Percentiles rank a stretch among this genome's conserved stretches.
These are phyloP conservation scores for Euphorbia lathyris DNA, from an alignment of 345 rosid genomes.

Conservation along the genomic window DNA sequence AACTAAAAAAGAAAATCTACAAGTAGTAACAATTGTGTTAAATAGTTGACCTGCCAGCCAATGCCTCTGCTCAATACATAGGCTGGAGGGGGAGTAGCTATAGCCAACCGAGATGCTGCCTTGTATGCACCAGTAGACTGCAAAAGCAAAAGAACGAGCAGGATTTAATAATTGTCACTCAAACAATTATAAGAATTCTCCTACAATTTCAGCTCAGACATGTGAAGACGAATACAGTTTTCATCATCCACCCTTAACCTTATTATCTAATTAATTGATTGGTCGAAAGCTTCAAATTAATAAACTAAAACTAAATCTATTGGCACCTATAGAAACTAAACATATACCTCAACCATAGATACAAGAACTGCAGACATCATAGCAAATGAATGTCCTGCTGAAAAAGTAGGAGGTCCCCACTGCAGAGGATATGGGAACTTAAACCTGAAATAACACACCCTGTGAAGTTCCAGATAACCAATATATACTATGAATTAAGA, in stretches of 20 bases:
- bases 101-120: conserved; percentile 36
- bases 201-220: neutral
- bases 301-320: neutral
- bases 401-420: conserved; percentile 38
- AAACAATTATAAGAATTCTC: neutral
- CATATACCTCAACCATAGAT: conserved; percentile 34
- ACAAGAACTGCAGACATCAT: conserved; percentile 40
- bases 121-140: conserved; percentile 33
- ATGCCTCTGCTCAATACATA: conserved; percentile 37
- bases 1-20: neutral
- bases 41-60: conserved; percentile 52
- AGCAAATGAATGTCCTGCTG: conserved; percentile 34
- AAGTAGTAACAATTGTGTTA: neutral
- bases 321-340: neutral
- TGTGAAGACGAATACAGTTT: neutral
- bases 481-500: neutral
- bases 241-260: neutral
- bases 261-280: neutral
- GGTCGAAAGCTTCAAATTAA: neutral
- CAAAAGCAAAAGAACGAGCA: conserved; percentile 9
- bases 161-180: neutral
- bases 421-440: conserved; percentile 36
- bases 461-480: neutral
- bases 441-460: conserved; percentile 22
- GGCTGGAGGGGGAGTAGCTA: conserved; percentile 37